Conservation (phyloP, 202 grass and related monocot genomes). For the Hordeum pubiflorum region DNA sequence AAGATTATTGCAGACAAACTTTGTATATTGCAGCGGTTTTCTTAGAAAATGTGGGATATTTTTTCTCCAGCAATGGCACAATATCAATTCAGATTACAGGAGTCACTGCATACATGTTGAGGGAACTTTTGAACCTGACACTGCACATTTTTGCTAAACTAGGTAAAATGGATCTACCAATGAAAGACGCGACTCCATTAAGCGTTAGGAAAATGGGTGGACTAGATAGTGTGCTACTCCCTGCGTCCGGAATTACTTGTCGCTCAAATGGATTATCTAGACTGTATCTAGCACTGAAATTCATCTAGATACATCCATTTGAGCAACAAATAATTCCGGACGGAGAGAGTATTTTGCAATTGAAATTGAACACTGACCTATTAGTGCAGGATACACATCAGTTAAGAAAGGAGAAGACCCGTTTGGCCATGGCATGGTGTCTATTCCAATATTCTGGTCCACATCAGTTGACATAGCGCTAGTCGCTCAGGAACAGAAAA, state of each 20-base stretch:
- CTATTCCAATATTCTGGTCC: neutral
- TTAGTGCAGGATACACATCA: neutral
- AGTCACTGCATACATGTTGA: neutral
- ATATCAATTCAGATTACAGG: neutral
- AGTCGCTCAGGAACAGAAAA: constrained; percentile 18
- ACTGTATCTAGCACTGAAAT: too few relatives aligned
- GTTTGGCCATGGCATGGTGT: neutral
- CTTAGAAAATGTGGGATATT: neutral
- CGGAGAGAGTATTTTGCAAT: neutral
- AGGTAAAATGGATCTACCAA: neutral
- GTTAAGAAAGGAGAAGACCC: constrained; percentile 2
- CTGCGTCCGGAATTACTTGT: too few relatives aligned
- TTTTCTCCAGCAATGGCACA: neutral
- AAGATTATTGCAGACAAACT: neutral
- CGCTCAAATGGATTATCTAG: too few relatives aligned
- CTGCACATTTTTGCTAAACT: constrained; percentile 10
- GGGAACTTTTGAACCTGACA: neutral
- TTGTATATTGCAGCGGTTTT: neutral
- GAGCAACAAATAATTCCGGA: too few relatives aligned
- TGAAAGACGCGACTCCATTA: neutral
- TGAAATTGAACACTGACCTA: neutral
- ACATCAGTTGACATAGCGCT: neutral
- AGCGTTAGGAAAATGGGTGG: neutral
- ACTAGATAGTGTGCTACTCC: neutral
- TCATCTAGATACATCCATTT: too few relatives aligned